These are phyloP conservation scores for Chalara sp. DNA, from an alignment of 2,329 filamentous ascomycete genomes.

Conservation along the genomic window DNA sequence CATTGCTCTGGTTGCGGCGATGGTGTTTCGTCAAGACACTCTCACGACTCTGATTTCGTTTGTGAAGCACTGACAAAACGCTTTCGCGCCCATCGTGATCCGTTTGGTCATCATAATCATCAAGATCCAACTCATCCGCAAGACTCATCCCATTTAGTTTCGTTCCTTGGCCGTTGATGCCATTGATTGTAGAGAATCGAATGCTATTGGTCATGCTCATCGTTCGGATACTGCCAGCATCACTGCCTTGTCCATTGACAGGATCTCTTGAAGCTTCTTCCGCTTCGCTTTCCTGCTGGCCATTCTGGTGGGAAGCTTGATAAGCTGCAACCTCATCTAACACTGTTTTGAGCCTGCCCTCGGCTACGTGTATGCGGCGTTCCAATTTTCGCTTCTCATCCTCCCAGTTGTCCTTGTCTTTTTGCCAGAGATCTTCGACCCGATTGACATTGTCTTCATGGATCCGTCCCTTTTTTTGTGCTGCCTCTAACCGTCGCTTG, in stretches of 20 bases:
- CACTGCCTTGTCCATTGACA: conserved; percentile 46
- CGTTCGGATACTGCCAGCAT: conserved; percentile 66
- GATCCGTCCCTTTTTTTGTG: conserved; percentile 68
- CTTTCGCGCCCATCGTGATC: conserved; percentile 66
- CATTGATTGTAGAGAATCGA: conserved; percentile 64
- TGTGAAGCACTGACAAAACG: conserved; percentile 46
- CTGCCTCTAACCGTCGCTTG: conserved; percentile 67
- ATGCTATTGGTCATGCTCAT: conserved; percentile 68
- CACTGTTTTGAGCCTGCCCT: conserved; percentile 75
- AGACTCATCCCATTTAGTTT: conserved; percentile 67
- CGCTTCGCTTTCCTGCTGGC: conserved; percentile 46
- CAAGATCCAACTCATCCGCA: conserved; percentile 85
- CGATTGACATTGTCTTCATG: conserved; percentile 80
- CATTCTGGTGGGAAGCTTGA: conserved; percentile 45
- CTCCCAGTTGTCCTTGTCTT: conserved; percentile 80
- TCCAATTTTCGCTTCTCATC: conserved; percentile 77
- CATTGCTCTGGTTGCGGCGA: conserved; percentile 49
- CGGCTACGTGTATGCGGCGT: conserved; percentile 81
- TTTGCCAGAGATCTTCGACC: conserved; percentile 73
- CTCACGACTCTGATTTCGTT: conserved; percentile 50
- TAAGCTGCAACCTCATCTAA: conserved; percentile 78
- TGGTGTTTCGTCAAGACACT: conserved; percentile 45
- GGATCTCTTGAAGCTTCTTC: conserved; percentile 58
- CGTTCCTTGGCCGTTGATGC: conserved; percentile 38
- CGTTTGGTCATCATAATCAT: conserved; percentile 63